Conservation (phyloP, 2,329 filamentous ascomycete species). For the Talaromyces sp. region DNA sequence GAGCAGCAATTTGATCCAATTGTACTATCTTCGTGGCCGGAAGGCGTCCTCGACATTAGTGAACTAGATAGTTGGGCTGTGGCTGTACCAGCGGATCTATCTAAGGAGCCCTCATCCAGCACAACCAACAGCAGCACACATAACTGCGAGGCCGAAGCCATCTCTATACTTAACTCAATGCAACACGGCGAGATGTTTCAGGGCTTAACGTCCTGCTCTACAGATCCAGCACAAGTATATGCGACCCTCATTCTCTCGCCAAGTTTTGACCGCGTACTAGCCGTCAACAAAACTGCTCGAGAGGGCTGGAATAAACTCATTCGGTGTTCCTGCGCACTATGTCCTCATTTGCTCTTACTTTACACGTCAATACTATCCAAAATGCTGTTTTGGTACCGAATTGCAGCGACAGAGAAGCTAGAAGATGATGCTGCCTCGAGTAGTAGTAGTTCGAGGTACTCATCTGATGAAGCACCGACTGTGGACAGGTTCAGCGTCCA, state of each 20-base stretch:
- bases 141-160: slow-evolving; percentile 11
- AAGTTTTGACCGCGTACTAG: slow-evolving; percentile 4
- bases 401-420: slow-evolving; percentile 7
- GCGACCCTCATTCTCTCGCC: neutral
- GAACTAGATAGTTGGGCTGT: neutral
- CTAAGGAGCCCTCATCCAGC: neutral
- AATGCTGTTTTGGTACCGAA: slow-evolving; percentile 14
- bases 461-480: neutral
- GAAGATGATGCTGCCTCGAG: neutral
- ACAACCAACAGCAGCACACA: neutral
- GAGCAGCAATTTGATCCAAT: neutral
- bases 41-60: neutral
- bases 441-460: neutral
- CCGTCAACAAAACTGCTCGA: slow-evolving; percentile 6
- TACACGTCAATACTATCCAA: slow-evolving; percentile 10
- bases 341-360: slow-evolving; percentile 7
- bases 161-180: slow-evolving; percentile 10
- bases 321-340: slow-evolving; percentile 7
- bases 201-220: neutral
- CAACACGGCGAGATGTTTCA: slow-evolving; percentile 7
- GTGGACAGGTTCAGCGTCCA: slow-evolving; percentile 4
- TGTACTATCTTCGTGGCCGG: slow-evolving; percentile 3
- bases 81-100: neutral
- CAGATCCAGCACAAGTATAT: neutral
- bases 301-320: neutral